Evolutionary conservation across 306 rosid genomes (phyloP).

Genomic region (Mimosa bimucronata): DNA sequence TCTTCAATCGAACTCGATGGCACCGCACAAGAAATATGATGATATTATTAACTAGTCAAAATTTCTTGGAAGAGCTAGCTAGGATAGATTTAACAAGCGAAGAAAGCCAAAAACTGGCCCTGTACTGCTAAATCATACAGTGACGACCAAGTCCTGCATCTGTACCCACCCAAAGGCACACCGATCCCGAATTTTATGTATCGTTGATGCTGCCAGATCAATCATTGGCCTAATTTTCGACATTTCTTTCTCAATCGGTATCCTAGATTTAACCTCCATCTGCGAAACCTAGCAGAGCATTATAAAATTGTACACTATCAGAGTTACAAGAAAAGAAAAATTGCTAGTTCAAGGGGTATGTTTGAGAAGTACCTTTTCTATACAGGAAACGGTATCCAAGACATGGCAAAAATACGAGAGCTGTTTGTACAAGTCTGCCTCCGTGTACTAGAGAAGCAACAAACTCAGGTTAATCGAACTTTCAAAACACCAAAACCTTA

Average conservation of each 20-base stretch:
- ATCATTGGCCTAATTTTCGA: conserved; percentile 61
- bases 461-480: conserved; percentile 4
- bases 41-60: neutral
- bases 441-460: conserved; percentile 68
- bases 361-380: conserved; percentile 68
- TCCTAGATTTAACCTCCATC: conserved; percentile 64
- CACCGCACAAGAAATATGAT: neutral
- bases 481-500: neutral
- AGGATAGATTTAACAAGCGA: conserved; percentile 11
- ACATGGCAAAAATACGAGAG: conserved; percentile 78
- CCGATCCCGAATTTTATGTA: conserved; percentile 72
- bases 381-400: conserved; percentile 63
- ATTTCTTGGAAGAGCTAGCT: conserved; percentile 20
- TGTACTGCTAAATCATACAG: conserved; percentile 45
- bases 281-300: conserved; percentile 33
- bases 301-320: neutral
- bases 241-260: conserved; percentile 69
- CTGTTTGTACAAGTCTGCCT: conserved; percentile 83
- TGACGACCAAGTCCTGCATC: conserved; percentile 58
- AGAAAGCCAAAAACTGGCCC: neutral
- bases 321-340: neutral
- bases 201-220: conserved; percentile 64
- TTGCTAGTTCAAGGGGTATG: neutral
- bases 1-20: neutral
- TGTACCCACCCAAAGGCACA: conserved; percentile 88